Conservation (phyloP, 2,329 filamentous ascomycete species). For the Cordyceps javanica region DNA sequence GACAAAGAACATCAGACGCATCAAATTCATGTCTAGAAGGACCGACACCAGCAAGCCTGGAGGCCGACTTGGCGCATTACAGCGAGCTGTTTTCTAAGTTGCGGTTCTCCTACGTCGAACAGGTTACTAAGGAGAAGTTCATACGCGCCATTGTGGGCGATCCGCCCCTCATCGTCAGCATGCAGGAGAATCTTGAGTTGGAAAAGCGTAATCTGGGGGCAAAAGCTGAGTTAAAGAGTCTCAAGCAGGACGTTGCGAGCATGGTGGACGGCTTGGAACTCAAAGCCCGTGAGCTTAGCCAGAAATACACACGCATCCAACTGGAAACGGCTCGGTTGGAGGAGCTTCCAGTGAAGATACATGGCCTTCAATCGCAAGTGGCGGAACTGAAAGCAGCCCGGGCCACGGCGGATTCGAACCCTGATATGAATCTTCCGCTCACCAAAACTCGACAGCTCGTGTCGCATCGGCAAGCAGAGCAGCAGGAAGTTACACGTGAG, state of each 20-base stretch:
- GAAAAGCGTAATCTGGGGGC: conserved; percentile 61
- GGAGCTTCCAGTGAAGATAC: conserved; percentile 46
- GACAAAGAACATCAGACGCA: conserved; percentile 63
- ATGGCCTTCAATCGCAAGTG: conserved; percentile 43
- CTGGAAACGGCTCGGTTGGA: conserved; percentile 42
- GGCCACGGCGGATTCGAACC: conserved; percentile 28
- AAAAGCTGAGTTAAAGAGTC: conserved; percentile 71
- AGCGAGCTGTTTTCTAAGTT: conserved; percentile 94
- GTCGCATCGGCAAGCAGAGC: conserved; percentile 43
- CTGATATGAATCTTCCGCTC: conserved; percentile 49
- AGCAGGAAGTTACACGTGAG: conserved; percentile 54
- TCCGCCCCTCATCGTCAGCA: conserved; percentile 76
- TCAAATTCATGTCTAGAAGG: conserved; percentile 59
- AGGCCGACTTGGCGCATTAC: conserved; percentile 83
- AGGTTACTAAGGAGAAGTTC: conserved; percentile 98
- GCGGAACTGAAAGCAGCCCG: conserved; percentile 37
- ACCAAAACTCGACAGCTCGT: conserved; percentile 50
- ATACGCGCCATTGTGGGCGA: conserved; percentile 88
- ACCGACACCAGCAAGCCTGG: conserved; percentile 68
- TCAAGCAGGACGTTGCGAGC: conserved; percentile 71
- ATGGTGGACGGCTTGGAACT: conserved; percentile 68
- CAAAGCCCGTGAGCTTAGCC: conserved; percentile 52
- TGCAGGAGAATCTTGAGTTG: conserved; percentile 73
- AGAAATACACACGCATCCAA: conserved; percentile 44
- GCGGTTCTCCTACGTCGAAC: conserved; percentile 94